Base-by-base conservation (phyloP, 73 alveolate species). In the Stentor roeselii region DNA sequence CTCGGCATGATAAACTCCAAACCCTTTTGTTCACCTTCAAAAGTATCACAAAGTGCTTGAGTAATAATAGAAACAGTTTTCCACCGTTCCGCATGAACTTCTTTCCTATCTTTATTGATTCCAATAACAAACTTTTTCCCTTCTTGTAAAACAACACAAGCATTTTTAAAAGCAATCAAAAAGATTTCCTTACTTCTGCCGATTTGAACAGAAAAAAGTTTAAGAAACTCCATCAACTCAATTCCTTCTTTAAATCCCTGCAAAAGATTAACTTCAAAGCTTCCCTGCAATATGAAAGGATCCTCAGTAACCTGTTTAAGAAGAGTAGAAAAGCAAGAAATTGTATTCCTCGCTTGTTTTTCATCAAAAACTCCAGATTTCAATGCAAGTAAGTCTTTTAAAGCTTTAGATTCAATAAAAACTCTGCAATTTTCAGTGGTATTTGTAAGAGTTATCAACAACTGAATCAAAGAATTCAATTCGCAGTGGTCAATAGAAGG, bases 21-120 rank as follows among this genome's bases (percentile, higher is more conserved):
- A 21, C 80, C 80, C 0, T 21, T 67, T 67, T 67, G 80, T 67
- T 67, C 80, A 2, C 37, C 80, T 67, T 67, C 80, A 67, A 27
- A 67, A 27, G 41, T 40, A 27, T 67, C 80, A 21, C 41, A 67
- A 21, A 67, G 80, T 1, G 50, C 0, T 21, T 15, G 11, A 21
- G 50, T 27, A 30, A 67, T 21, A 1, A 67, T 67, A 21, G 15
- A 15, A 14, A 67, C 37, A 67, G 80, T 34, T 67, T 67, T 67
- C 80, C 80, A 67, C 42, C 34, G 21, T 67, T 67, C 80, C 1
- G 50, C 41, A 27, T 1, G 21, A 40, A 67, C 34, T 21, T 67
- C 80, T 67, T 67, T 67, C 42, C 80, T 21, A 32, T 67, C 80
- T 67, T 67, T 67, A 27, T 67, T 67, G 11, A 67, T 14, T 34